Conservation (phyloP, 345 rosid genomes). For the Microcos paniculata region DNA sequence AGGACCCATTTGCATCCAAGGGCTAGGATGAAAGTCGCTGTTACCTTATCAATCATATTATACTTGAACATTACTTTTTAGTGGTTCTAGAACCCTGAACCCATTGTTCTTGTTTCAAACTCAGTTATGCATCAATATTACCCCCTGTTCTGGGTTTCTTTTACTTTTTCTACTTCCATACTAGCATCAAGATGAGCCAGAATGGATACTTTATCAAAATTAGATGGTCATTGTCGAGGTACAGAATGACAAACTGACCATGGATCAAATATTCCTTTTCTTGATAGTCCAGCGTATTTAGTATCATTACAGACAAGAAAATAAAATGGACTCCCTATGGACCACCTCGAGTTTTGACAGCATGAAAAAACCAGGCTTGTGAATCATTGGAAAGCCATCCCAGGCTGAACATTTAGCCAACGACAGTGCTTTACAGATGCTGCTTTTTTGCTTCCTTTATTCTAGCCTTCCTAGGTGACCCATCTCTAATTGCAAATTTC, state of each 20-base stretch:
- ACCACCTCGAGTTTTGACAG: not conserved
- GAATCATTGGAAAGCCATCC: not conserved
- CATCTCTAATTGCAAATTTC: not conserved
- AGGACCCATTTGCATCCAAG: not conserved
- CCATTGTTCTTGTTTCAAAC: not conserved
- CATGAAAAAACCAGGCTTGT: slow-evolving; percentile 1
- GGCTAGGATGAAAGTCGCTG: not conserved
- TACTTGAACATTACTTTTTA: not conserved
- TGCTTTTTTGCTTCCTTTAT: not conserved
- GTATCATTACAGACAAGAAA: too few species aligned
- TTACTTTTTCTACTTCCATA: not conserved
- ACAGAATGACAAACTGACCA: not conserved
- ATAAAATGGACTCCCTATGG: not conserved
- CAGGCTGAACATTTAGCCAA: not conserved
- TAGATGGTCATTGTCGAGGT: not conserved
- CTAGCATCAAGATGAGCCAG: not conserved
- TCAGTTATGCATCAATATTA: not conserved
- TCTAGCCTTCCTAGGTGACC: not conserved
- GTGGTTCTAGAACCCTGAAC: not conserved
- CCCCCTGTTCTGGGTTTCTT: not conserved
- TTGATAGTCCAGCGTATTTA: not conserved
- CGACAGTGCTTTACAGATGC: not conserved
- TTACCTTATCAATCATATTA: not conserved
- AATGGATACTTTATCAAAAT: not conserved
- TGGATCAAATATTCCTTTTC: not conserved